Evolutionary conservation across 306 rosid species (phyloP).

Genomic region (Pyrus betulifolia): DNA sequence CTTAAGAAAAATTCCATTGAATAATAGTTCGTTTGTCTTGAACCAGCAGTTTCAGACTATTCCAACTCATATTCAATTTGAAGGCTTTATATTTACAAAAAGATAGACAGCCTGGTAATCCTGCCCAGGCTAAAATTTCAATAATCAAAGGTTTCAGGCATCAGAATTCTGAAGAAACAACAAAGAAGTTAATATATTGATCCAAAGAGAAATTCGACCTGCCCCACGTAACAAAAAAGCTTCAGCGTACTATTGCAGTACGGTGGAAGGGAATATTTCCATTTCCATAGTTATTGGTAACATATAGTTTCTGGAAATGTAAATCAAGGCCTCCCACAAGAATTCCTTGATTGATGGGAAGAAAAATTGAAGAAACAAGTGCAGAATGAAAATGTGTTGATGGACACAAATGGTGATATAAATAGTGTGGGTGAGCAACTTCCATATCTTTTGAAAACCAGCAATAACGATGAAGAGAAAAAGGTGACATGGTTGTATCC

Average conservation of each 20-base stretch:
- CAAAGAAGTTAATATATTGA: background rate
- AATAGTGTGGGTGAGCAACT: background rate
- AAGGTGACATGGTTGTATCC: background rate
- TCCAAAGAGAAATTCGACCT: background rate
- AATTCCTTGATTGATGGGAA: background rate
- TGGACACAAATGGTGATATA: background rate
- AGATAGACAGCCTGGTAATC: background rate
- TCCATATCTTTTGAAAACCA: background rate
- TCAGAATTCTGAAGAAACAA: background rate
- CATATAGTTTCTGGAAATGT: background rate
- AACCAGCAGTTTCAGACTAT: background rate
- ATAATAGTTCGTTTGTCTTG: conserved; percentile 2
- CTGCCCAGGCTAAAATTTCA: background rate
- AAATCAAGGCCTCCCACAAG: background rate
- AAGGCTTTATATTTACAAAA: background rate
- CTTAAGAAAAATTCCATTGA: background rate
- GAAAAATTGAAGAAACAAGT: background rate
- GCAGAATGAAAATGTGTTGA: background rate
- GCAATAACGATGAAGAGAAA: background rate
- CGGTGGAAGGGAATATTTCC: background rate
- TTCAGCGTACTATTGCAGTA: background rate
- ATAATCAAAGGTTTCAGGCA: background rate
- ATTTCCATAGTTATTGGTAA: background rate
- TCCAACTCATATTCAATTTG: background rate
- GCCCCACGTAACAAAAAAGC: too few species aligned